These are phyloP conservation scores for Pelargonium australe DNA, from an alignment of 441 rosid species.

Conservation along the genomic window DNA sequence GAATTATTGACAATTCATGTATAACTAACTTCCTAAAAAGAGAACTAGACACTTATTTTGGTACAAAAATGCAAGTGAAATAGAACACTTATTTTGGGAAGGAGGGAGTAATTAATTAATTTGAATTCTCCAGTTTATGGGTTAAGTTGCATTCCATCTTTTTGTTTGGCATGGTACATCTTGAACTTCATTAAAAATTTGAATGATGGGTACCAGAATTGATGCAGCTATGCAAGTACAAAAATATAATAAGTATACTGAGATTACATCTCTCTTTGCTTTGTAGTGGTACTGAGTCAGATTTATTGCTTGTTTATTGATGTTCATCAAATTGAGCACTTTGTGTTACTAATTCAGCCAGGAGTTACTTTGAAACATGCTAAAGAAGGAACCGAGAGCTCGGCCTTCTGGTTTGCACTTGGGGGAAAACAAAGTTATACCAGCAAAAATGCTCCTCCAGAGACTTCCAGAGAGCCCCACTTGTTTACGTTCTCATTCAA, in stretches of 20 bases:
- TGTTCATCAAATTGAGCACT: constrained; percentile 6
- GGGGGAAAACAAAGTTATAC: constrained; percentile 93
- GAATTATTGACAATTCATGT: too few relatives aligned
- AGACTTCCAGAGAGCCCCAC: constrained; percentile 77
- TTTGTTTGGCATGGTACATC: not conserved
- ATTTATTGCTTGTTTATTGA: constrained; percentile 4
- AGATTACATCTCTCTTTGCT: not conserved
- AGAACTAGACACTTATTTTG: too few relatives aligned
- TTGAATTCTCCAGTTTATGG: not conserved
- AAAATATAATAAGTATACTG: not conserved
- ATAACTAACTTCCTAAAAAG: too few relatives aligned
- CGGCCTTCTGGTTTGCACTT: constrained; percentile 90
- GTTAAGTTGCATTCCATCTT: not conserved
- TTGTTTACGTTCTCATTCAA: constrained; percentile 61
- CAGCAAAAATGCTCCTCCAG: constrained; percentile 60
- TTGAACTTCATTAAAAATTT: not conserved
- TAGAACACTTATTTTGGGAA: too few relatives aligned
- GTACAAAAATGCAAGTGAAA: too few relatives aligned
- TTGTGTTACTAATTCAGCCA: constrained; percentile 46
- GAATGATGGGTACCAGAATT: constrained; percentile 4
- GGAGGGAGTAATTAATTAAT: not conserved
- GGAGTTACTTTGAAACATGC: constrained; percentile 82
- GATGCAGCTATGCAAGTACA: not conserved
- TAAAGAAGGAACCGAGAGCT: constrained; percentile 99
- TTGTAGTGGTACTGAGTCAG: constrained; percentile 4